phyloP scores from a whole-genome alignment of 495 filamentous ascomycete species.

The Hypomontagnella submonticulosa region DNA sequence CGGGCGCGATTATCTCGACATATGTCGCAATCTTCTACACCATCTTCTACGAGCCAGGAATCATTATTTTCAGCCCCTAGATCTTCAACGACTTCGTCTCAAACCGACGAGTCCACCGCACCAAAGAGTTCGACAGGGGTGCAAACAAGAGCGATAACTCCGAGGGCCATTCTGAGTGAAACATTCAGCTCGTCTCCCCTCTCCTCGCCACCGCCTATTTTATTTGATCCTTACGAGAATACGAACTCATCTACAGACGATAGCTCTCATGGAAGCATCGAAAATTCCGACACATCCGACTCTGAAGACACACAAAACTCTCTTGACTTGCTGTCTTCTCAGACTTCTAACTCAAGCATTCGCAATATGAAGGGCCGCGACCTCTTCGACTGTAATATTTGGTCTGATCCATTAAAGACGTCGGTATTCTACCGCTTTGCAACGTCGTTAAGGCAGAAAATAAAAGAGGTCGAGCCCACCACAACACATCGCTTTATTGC shows the following conservation, averaged over 20 bases:
- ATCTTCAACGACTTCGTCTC: constrained; percentile 35
- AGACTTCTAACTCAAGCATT: constrained; percentile 54
- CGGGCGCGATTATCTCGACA: constrained; percentile 38
- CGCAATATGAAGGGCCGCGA: constrained; percentile 72
- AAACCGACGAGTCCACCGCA: constrained; percentile 35
- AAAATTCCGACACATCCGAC: constrained; percentile 50
- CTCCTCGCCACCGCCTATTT: constrained; percentile 57
- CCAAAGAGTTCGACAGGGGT: not conserved
- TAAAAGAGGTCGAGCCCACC: constrained; percentile 66
- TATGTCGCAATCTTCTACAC: constrained; percentile 32
- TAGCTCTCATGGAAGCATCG: constrained; percentile 44
- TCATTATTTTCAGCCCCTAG: constrained; percentile 34
- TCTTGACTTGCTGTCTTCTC: constrained; percentile 53
- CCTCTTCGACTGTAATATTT: constrained; percentile 73
- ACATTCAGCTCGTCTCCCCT: constrained; percentile 55
- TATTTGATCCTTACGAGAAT: constrained; percentile 58
- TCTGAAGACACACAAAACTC: constrained; percentile 54
- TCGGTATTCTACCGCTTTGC: constrained; percentile 76
- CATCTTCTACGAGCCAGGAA: constrained; percentile 38
- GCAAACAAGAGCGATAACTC: constrained; percentile 28
- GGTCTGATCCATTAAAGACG: constrained; percentile 69
- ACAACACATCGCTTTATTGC: constrained; percentile 70
- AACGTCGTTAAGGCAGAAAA: constrained; percentile 67
- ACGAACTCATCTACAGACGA: constrained; percentile 40
- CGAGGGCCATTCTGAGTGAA: constrained; percentile 31